A percentile compares a stretch with the other conserved stretches of the same genome.
Conservation (phyloP, 177 flowering plant species). For the Vitis hybrid region DNA sequence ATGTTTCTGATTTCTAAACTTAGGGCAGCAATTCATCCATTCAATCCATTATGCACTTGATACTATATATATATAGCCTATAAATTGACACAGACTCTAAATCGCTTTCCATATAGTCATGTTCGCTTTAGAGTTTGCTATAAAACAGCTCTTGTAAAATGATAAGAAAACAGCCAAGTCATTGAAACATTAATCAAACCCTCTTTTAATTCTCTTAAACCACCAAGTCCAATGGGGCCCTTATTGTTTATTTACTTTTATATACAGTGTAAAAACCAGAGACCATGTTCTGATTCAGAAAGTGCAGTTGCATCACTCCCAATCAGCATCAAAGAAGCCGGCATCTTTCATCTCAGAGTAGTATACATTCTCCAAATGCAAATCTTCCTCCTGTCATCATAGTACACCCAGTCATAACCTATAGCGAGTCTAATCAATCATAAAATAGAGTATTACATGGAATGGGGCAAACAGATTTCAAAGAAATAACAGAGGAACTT, state of each 20-base stretch:
- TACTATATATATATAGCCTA: no score
- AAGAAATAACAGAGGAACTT: not conserved
- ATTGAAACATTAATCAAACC: no score
- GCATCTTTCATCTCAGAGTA: constrained; percentile 99
- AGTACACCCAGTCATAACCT: not conserved
- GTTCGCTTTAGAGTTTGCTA: no score
- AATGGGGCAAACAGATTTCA: not conserved
- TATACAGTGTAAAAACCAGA: not conserved
- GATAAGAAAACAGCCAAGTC: no score
- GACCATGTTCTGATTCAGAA: not conserved
- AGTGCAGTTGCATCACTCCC: constrained; percentile 46
- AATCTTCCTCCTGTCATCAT: constrained; percentile 49
- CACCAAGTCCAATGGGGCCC: no score
- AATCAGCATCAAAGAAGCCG: constrained; percentile 91
- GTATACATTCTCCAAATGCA: constrained; percentile 83
- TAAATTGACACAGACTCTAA: no score
- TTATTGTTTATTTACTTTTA: not conserved
- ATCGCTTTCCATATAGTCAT: no score
- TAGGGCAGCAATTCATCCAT: no score
- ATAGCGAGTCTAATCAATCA: not conserved
- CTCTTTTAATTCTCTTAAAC: no score
- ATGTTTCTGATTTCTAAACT: no score
- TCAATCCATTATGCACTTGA: no score
- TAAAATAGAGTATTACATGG: not conserved
- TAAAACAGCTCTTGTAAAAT: no score